These are phyloP conservation scores for Mortierella sp. DNA, from an alignment of 371 early-diverging fungal species.

Conservation along the genomic window DNA sequence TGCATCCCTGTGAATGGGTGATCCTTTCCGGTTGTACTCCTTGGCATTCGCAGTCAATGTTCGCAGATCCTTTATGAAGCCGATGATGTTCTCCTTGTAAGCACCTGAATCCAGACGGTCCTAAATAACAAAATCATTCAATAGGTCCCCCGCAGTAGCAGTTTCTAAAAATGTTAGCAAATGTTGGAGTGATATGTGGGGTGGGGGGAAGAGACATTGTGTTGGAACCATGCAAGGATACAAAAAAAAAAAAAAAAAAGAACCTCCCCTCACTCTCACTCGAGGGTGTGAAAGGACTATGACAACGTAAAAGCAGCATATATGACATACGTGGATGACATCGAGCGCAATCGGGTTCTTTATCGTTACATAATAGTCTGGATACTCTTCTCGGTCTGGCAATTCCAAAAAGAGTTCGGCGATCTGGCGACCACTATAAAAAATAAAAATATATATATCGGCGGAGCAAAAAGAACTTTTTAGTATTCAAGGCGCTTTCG, in stretches of 20 bases:
- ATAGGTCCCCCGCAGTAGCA: neutral
- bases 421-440: conserved; percentile 66
- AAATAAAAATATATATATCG: neutral
- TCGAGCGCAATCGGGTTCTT: conserved; percentile 76
- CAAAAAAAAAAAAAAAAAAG: neutral
- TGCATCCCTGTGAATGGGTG: conserved; percentile 80
- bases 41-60: conserved; percentile 83
- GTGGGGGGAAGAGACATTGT: conserved; percentile 1
- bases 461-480: neutral
- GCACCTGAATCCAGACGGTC: conserved; percentile 56
- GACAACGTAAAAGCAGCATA: neutral
- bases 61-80: conserved; percentile 72
- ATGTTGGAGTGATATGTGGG: no score
- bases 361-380: conserved; percentile 91
- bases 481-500: no score
- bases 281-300: neutral
- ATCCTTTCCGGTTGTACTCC: conserved; percentile 79
- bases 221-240: neutral
- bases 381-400: conserved; percentile 82
- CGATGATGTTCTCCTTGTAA: conserved; percentile 60
- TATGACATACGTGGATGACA: conserved; percentile 57
- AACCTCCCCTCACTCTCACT: neutral
- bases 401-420: conserved; percentile 82
- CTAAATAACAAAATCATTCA: conserved; percentile 18
- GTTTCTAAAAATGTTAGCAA: no score